Conservation (phyloP, 2,329 filamentous ascomycete genomes). For the Penicillium sp. region DNA sequence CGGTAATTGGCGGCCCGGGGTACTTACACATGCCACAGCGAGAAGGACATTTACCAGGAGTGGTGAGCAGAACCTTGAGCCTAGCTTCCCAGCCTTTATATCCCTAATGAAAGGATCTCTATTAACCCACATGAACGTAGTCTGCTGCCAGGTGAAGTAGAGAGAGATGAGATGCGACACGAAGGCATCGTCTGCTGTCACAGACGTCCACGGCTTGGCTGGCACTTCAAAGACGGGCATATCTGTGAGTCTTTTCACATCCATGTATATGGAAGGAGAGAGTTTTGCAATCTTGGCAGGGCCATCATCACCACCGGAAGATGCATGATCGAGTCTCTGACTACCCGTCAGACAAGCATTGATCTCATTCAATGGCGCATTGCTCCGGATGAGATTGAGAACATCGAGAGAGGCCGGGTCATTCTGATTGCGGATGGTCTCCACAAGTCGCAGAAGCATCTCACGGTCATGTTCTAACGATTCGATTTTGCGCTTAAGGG, state of each 20-base stretch:
- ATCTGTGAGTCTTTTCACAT: constrained; percentile 8
- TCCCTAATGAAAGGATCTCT: constrained; percentile 29
- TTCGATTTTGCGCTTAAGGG: constrained; percentile 12
- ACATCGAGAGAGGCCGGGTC: not conserved
- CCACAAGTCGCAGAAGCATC: constrained; percentile 14
- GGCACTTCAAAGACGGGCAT: constrained; percentile 11
- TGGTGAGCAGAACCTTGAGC: constrained; percentile 28
- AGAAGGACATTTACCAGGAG: constrained; percentile 31
- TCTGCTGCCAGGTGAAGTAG: constrained; percentile 21
- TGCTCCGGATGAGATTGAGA: constrained; percentile 14
- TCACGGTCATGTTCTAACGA: constrained; percentile 16
- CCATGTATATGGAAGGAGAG: constrained; percentile 1
- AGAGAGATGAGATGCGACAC: constrained; percentile 27
- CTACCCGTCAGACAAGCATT: not conserved
- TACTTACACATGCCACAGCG: constrained; percentile 21
- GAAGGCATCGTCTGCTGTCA: constrained; percentile 17
- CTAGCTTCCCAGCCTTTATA: constrained; percentile 26
- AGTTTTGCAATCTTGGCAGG: not conserved
- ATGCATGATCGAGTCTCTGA: not conserved
- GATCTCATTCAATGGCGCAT: constrained; percentile 15
- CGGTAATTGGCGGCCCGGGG: not conserved
- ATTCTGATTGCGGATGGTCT: constrained; percentile 12
- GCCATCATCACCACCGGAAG: not conserved
- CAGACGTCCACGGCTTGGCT: constrained; percentile 23
- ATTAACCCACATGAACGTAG: constrained; percentile 25